Base-by-base conservation (phyloP, 139 green algal genomes). In the Monoraphidium neglectum region DNA sequence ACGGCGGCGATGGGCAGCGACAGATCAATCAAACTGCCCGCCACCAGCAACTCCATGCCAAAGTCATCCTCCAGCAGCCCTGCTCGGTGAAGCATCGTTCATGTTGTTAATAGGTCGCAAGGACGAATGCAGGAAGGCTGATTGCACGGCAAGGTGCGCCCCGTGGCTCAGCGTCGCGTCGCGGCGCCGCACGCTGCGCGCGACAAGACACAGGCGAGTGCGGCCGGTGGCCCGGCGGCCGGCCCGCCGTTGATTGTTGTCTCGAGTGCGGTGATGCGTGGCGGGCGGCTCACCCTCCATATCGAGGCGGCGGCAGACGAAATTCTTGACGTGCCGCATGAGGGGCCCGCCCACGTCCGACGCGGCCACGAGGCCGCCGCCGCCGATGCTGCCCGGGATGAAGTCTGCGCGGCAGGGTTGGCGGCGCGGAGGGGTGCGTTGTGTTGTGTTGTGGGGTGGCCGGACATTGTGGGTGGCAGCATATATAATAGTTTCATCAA, bases 241-340 rank as follows among this genome's bases (percentile, higher is more conserved):
- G n/a, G n/a, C n/a, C n/a, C n/a, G n/a, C n/a, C n/a, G n/a, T n/a
- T n/a, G n/a, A n/a, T n/a, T n/a, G n/a, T n/a, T n/a, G n/a, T n/a
- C n/a, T n/a, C n/a, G n/a, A n/a, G n/a, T n/a, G n/a, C n/a, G n/a
- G n/a, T n/a, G n/a, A n/a, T n/a, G n/a, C n/a, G n/a, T n/a, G n/a
- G n/a, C n/a, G n/a, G n/a, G n/a, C n/a, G n/a, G 23, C 69, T 4
- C 57, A 77, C 70, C 89, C 35, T 67, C 68, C 80, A 93, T 82
- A 53, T 93, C 87, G 10, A 93, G 79, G 65, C 85, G 56, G 1
- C 60, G 32, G 74, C 89, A 93, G 26, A 93, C 81, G 57, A 83
- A 84, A 74, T 93, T 91, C 82, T 92, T 92, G 13, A 92, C 87
- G 56, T 92, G 80, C 2, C 87, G 68, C 86, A 92, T 91, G 23